Evolutionary conservation across 75 land plant species (phyloP).

Genomic region (Sequoiadendron giganteum): DNA sequence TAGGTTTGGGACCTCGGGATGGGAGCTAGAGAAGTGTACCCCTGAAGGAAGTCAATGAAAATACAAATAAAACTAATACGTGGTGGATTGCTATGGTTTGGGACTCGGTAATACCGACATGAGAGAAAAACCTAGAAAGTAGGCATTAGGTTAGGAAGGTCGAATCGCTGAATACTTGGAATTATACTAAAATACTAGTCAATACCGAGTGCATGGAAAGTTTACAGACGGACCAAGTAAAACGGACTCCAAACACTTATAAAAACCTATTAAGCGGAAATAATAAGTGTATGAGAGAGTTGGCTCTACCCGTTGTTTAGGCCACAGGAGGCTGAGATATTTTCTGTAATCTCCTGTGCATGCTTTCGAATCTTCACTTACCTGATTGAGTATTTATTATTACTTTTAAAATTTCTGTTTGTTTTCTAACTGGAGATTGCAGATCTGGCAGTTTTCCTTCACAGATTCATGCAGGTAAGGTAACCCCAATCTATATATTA

Average conservation of each 20-base stretch:
- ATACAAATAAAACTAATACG: background rate
- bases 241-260: background rate
- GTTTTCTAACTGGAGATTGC: background rate
- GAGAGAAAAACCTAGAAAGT: background rate
- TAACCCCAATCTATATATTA: background rate
- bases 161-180: background rate
- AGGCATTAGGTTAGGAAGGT: background rate
- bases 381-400: background rate
- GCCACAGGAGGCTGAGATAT: background rate
- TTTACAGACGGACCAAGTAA: background rate
- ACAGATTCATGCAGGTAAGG: background rate
- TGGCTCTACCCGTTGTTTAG: background rate
- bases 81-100: background rate
- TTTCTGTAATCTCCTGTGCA: background rate
- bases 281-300: background rate
- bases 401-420: background rate
- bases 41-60: background rate
- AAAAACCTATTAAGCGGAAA: background rate
- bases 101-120: background rate
- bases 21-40: too few relatives aligned
- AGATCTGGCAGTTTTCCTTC: background rate
- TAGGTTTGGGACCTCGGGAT: too few relatives aligned
- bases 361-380: background rate
- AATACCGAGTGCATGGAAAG: background rate
- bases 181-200: background rate